These are phyloP conservation scores for Microcyclospora pomicola DNA, from an alignment of 2,329 filamentous ascomycete genomes.

Conservation along the genomic window DNA sequence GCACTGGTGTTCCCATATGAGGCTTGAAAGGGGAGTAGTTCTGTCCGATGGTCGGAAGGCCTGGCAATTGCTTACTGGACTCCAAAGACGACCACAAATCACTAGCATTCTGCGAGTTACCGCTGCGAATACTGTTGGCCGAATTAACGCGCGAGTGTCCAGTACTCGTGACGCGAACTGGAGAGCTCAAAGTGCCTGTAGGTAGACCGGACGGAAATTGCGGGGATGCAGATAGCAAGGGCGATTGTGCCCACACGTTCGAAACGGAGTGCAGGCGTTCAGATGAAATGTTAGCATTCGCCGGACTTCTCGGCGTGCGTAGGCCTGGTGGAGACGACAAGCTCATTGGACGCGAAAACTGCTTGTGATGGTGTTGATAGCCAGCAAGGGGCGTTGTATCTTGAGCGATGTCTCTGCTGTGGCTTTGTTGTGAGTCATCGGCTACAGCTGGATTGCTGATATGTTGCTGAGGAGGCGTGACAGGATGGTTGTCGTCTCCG, in stretches of 20 bases:
- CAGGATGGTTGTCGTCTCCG: constrained; percentile 30
- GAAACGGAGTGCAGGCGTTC: constrained; percentile 19
- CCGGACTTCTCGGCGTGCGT: constrained; percentile 2
- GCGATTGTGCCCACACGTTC: constrained; percentile 15
- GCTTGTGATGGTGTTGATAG: constrained; percentile 22
- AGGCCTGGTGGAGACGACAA: constrained; percentile 1
- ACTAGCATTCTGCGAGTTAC: constrained; percentile 14
- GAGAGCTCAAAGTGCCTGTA: constrained; percentile 15
- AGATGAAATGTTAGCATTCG: constrained; percentile 1
- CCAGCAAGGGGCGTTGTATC: constrained; percentile 25
- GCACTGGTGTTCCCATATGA: constrained; percentile 26
- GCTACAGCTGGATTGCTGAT: constrained; percentile 10
- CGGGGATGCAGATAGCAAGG: constrained; percentile 8
- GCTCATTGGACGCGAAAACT: not conserved
- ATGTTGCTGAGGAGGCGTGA: constrained; percentile 32
- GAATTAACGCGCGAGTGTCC: constrained; percentile 32
- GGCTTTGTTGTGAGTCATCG: constrained; percentile 26
- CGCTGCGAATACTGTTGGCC: constrained; percentile 27
- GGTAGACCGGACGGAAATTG: constrained; percentile 23
- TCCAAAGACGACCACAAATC: constrained; percentile 15
- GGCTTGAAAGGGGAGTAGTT: constrained; percentile 12
- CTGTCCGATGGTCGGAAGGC: constrained; percentile 4
- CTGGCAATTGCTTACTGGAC: constrained; percentile 9
- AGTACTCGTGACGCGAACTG: constrained; percentile 5
- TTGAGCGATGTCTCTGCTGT: constrained; percentile 19